A percentile compares a stretch with the other conserved stretches of the same genome.
Evolutionary conservation across 2,329 filamentous ascomycete genomes (phyloP).

Genomic region (Fusarium avenaceum): DNA sequence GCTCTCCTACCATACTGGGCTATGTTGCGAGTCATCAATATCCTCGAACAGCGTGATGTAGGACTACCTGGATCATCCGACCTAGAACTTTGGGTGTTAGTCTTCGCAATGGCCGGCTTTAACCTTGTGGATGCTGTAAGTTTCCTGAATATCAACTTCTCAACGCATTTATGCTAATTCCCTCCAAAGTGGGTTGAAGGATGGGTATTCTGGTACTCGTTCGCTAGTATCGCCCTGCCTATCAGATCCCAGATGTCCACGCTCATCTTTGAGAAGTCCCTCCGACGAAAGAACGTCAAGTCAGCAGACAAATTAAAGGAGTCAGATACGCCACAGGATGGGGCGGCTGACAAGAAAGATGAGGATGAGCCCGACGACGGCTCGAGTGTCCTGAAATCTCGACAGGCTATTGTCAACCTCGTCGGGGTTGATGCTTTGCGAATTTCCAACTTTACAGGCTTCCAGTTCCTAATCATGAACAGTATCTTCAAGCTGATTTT

Average conservation of each 20-base stretch:
- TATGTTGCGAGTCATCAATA: slow-evolving; percentile 73
- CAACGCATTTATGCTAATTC: background rate
- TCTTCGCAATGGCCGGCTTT: slow-evolving; percentile 71
- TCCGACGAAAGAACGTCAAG: slow-evolving; percentile 83
- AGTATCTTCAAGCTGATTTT: slow-evolving; percentile 74
- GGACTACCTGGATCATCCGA: slow-evolving; percentile 59
- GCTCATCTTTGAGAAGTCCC: slow-evolving; percentile 81
- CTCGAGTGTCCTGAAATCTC: slow-evolving; percentile 58
- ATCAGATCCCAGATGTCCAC: slow-evolving; percentile 78
- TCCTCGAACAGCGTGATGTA: slow-evolving; percentile 69
- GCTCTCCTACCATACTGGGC: slow-evolving; percentile 79
- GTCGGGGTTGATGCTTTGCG: slow-evolving; percentile 82
- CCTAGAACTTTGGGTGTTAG: slow-evolving; percentile 75
- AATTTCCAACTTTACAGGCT: slow-evolving; percentile 76
- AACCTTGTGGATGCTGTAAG: slow-evolving; percentile 66
- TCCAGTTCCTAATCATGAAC: slow-evolving; percentile 74
- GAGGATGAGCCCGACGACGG: slow-evolving; percentile 61
- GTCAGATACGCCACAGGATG: slow-evolving; percentile 50
- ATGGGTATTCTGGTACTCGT: slow-evolving; percentile 76
- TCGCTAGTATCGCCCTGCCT: slow-evolving; percentile 72
- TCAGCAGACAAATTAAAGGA: slow-evolving; percentile 64
- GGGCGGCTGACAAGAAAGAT: slow-evolving; percentile 63
- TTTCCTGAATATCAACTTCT: background rate
- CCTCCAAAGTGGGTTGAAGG: slow-evolving; percentile 68
- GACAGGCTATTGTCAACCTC: slow-evolving; percentile 81